Evolutionary conservation across 495 filamentous ascomycete species (phyloP).

Genomic region (Penicillium riverlandense): DNA sequence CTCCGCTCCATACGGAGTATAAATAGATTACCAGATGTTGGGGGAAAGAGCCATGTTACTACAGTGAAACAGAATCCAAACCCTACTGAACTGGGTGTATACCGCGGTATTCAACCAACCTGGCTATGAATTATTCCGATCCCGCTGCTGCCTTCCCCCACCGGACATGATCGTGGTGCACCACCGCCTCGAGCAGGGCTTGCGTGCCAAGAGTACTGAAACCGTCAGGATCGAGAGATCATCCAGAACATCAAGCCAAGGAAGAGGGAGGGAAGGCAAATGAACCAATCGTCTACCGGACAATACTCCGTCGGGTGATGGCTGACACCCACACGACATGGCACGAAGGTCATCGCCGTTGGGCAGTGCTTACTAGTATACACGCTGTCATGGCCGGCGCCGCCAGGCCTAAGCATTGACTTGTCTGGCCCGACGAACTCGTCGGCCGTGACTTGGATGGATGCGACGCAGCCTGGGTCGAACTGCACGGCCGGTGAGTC

Average conservation of each 20-base stretch:
- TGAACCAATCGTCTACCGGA: conserved; percentile 47
- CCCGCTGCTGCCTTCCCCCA: not conserved
- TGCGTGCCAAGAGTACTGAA: conserved; percentile 29
- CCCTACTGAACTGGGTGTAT: too few relatives aligned
- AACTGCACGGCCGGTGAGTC: conserved; percentile 58
- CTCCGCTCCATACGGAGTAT: too few relatives aligned
- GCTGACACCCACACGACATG: conserved; percentile 52
- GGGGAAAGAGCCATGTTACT: too few relatives aligned
- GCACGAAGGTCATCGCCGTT: conserved; percentile 59
- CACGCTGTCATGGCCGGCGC: conserved; percentile 55
- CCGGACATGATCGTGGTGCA: conserved; percentile 23
- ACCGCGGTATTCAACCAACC: too few relatives aligned
- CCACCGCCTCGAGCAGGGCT: conserved; percentile 26
- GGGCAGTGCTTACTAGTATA: conserved; percentile 49
- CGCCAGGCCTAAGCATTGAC: conserved; percentile 40
- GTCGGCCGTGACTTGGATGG: conserved; percentile 50
- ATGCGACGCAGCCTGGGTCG: conserved; percentile 53
- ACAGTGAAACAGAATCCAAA: too few relatives aligned
- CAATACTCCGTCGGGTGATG: conserved; percentile 57
- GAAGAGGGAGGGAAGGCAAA: not conserved
- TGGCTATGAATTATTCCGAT: too few relatives aligned
- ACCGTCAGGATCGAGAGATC: not conserved
- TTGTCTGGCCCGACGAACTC: conserved; percentile 29
- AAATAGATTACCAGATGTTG: too few relatives aligned
- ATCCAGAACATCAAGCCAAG: not conserved